Conservation (phyloP, 2,329 filamentous ascomycete genomes). For the Triangularia verruculosa region DNA sequence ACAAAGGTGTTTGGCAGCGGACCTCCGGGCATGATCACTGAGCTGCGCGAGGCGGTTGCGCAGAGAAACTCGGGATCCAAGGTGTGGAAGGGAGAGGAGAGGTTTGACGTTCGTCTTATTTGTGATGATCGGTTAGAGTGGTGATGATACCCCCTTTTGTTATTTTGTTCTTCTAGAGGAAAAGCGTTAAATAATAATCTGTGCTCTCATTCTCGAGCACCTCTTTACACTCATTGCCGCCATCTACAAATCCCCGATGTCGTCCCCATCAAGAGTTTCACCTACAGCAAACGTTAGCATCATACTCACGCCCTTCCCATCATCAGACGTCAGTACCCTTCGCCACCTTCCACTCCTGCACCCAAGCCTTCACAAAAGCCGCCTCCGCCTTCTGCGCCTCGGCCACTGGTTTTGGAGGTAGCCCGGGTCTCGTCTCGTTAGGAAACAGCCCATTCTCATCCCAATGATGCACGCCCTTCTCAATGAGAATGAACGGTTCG, state of each 20-base stretch:
- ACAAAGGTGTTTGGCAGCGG: constrained; percentile 60
- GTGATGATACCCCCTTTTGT: constrained; percentile 18
- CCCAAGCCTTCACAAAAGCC: constrained; percentile 64
- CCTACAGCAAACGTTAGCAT: constrained; percentile 20
- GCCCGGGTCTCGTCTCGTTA: constrained; percentile 55
- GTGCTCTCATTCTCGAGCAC: neutral
- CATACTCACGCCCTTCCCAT: neutral
- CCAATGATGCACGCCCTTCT: constrained; percentile 78
- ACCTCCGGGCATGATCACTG: constrained; percentile 57
- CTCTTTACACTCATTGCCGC: neutral
- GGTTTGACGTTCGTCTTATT: constrained; percentile 53
- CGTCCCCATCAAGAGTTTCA: neutral
- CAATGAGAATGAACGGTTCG: constrained; percentile 72
- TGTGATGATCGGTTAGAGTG: constrained; percentile 59
- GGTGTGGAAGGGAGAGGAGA: constrained; percentile 58
- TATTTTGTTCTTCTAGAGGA: constrained; percentile 3
- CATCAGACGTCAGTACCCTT: constrained; percentile 12
- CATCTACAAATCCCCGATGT: constrained; percentile 11
- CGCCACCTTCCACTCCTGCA: constrained; percentile 53
- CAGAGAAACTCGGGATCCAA: constrained; percentile 47
- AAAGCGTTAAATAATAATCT: neutral
- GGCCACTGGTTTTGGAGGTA: constrained; percentile 59
- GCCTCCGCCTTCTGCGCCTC: constrained; percentile 58
- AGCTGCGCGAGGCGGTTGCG: constrained; percentile 54
- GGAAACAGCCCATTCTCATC: constrained; percentile 67